Evolutionary conservation across 805 yeast species (phyloP).

Genomic region (Osmozyma mogii): DNA sequence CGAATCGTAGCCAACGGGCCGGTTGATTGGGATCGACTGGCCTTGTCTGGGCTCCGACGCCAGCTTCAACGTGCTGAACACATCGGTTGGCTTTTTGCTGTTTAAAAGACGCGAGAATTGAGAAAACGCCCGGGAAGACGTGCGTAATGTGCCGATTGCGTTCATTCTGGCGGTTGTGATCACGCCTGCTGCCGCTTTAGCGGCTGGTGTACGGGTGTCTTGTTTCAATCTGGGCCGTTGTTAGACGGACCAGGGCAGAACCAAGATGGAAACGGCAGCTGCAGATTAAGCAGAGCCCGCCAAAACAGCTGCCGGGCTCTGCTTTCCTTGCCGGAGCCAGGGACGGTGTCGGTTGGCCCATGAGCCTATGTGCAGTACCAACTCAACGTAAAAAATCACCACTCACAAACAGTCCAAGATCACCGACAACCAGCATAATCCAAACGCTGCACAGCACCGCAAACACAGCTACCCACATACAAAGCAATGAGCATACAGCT

Average conservation of each 20-base stretch:
- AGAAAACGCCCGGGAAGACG: conserved; percentile 1
- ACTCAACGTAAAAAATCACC: no score
- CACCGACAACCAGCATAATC: background rate
- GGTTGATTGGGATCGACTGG: conserved; percentile 20
- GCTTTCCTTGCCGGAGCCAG: background rate
- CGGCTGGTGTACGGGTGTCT: no score
- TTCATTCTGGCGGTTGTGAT: no score
- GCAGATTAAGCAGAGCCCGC: no score
- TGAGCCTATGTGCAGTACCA: background rate
- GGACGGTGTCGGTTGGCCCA: background rate
- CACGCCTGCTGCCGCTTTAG: no score
- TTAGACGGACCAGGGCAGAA: no score
- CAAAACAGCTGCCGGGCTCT: background rate
- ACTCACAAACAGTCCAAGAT: no score
- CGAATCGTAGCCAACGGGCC: conserved; percentile 32
- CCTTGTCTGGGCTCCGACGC: conserved; percentile 33
- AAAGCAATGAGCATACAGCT: conserved; percentile 51
- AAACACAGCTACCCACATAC: background rate
- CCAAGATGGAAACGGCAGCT: no score
- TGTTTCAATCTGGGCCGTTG: no score
- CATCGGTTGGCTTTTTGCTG: conserved; percentile 23
- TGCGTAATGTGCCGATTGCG: no score
- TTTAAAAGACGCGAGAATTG: background rate
- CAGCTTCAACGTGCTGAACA: conserved; percentile 26
- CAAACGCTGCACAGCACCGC: background rate